Conservation (phyloP, 129 eudicot species). For the Scalesia atractyloides region DNA sequence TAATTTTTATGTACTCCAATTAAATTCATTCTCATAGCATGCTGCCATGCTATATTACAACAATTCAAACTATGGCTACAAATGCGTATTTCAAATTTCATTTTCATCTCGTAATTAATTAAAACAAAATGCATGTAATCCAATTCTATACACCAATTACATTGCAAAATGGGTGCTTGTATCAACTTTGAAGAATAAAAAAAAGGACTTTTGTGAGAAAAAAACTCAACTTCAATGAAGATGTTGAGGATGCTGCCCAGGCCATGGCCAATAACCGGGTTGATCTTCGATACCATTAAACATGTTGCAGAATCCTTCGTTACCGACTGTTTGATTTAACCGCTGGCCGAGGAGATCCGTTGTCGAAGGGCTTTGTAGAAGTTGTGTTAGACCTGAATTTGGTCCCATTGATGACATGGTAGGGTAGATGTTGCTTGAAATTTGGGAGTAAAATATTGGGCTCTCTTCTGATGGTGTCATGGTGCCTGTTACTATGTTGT, state of each 20-base stretch:
- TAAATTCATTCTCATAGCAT: slow-evolving; percentile 24
- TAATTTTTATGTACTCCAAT: slow-evolving; percentile 25
- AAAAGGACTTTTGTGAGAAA: slow-evolving; percentile 6
- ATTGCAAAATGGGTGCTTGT: slow-evolving; percentile 49
- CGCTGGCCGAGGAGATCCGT: slow-evolving; percentile 53
- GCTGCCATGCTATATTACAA: slow-evolving; percentile 33
- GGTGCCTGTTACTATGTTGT: slow-evolving; percentile 43
- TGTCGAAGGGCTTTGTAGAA: slow-evolving; percentile 58
- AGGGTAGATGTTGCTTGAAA: slow-evolving; percentile 38
- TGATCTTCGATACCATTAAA: slow-evolving; percentile 65
- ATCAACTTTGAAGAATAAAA: slow-evolving; percentile 22
- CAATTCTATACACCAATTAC: slow-evolving; percentile 48
- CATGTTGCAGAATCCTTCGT: slow-evolving; percentile 71
- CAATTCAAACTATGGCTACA: slow-evolving; percentile 34
- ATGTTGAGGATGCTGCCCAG: slow-evolving; percentile 61
- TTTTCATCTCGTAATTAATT: background rate
- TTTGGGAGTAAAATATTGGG: slow-evolving; percentile 40
- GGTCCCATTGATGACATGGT: slow-evolving; percentile 37
- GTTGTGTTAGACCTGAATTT: slow-evolving; percentile 49
- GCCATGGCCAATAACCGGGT: slow-evolving; percentile 84
- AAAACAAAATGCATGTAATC: slow-evolving; percentile 28
- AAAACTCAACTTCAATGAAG: slow-evolving; percentile 36
- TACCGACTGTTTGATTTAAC: slow-evolving; percentile 43
- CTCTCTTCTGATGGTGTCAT: slow-evolving; percentile 59
- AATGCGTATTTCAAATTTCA: slow-evolving; percentile 21